A percentile compares a stretch with the other conserved stretches of the same genome.
Conservation (phyloP, 495 filamentous ascomycete genomes). For the Podospora anserina region DNA sequence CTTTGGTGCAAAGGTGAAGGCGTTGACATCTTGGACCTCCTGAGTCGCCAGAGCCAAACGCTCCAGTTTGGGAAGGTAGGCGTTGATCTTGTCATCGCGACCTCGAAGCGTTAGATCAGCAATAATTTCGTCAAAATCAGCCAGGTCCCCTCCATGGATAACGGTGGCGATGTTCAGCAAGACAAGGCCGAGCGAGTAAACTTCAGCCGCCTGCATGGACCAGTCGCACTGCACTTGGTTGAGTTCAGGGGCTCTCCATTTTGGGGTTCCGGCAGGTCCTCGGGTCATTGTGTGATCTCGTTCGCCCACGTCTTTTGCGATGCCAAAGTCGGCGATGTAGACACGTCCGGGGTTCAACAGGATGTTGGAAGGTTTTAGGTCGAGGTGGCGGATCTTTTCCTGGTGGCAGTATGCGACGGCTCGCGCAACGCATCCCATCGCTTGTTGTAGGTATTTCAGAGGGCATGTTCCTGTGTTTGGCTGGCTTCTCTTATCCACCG, state of each 20-base stretch:
- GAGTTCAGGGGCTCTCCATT: constrained; percentile 40
- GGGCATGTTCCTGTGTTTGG: constrained; percentile 23
- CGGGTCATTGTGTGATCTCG: constrained; percentile 36
- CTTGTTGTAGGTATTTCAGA: constrained; percentile 31
- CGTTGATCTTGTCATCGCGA: constrained; percentile 28
- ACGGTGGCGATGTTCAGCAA: constrained; percentile 37
- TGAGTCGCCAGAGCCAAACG: constrained; percentile 30
- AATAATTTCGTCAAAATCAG: constrained; percentile 38
- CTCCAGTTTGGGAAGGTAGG: constrained; percentile 28
- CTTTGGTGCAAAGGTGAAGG: constrained; percentile 34
- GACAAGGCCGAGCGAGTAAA: constrained; percentile 39
- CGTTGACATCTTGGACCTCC: constrained; percentile 30
- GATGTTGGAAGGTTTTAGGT: constrained; percentile 46
- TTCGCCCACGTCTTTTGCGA: constrained; percentile 38
- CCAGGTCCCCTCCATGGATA: constrained; percentile 29
- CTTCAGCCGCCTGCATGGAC: constrained; percentile 38
- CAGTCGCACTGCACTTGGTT: constrained; percentile 29
- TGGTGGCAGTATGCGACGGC: constrained; percentile 43
- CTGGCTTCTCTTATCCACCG: constrained; percentile 17
- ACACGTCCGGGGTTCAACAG: constrained; percentile 37
- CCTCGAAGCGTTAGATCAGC: constrained; percentile 25
- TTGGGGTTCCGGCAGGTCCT: constrained; percentile 33
- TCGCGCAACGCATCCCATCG: constrained; percentile 39
- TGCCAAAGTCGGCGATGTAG: constrained; percentile 45
- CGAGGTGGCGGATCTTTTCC: constrained; percentile 40